These are phyloP conservation scores for Mytilinidion resinicola DNA, from an alignment of 495 filamentous ascomycete species.

Conservation along the genomic window DNA sequence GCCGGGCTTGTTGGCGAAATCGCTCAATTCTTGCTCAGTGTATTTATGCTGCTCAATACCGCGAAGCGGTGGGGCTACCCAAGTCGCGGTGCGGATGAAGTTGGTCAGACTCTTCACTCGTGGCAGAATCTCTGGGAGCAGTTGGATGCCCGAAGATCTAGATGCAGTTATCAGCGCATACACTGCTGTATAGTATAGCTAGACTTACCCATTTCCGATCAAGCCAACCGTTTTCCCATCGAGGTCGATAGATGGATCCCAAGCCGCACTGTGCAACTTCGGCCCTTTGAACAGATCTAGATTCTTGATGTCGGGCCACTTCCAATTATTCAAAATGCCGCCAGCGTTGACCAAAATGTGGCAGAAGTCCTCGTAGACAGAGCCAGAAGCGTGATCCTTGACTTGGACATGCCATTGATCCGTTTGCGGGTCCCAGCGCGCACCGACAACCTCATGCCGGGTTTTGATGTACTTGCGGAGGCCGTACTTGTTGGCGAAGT, in stretches of 20 bases:
- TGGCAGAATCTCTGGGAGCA: conserved; percentile 39
- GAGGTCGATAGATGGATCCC: conserved; percentile 16
- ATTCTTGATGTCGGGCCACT: conserved; percentile 35
- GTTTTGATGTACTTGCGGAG: conserved; percentile 36
- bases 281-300: conserved; percentile 39
- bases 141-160: conserved; percentile 36
- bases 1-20: conserved; percentile 33
- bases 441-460: conserved; percentile 31
- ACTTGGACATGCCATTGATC: conserved; percentile 34
- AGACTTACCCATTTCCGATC: conserved; percentile 6
- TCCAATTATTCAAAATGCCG: conserved; percentile 37
- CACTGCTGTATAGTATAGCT: too few species aligned
- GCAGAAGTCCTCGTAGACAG: conserved; percentile 32
- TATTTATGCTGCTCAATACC: conserved; percentile 33
- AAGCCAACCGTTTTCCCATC: conserved; percentile 17
- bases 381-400: conserved; percentile 20
- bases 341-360: conserved; percentile 33
- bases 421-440: conserved; percentile 22
- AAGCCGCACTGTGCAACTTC: conserved; percentile 51
- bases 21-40: conserved; percentile 30
- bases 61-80: conserved; percentile 35
- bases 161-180: conserved; percentile 28
- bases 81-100: conserved; percentile 36
- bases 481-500: conserved; percentile 36
- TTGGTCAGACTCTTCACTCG: conserved; percentile 35